Percentiles rank a stretch among this genome's conserved stretches.
These are phyloP conservation scores for Serendipita vermifera DNA, from an alignment of 768 basidiomycete species.

Conservation along the genomic window DNA sequence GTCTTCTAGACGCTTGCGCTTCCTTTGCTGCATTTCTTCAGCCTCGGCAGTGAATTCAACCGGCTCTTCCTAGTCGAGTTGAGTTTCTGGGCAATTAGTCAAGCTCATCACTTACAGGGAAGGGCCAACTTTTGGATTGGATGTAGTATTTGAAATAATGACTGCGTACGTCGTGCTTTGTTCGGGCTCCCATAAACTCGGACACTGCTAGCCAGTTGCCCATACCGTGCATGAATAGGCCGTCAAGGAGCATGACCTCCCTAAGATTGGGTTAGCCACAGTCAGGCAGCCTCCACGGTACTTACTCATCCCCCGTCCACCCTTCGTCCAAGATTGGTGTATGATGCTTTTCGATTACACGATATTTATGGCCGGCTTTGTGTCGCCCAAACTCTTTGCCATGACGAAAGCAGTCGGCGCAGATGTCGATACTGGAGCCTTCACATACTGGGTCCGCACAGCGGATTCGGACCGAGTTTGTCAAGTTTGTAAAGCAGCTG, in stretches of 20 bases:
- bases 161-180: slow-evolving; percentile 83
- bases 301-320: slow-evolving; percentile 97
- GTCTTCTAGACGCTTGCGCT: slow-evolving; percentile 74
- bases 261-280: slow-evolving; percentile 27
- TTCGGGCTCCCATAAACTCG: slow-evolving; percentile 85
- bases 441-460: slow-evolving; percentile 76
- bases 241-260: slow-evolving; percentile 81
- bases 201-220: slow-evolving; percentile 97
- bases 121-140: slow-evolving; percentile 62
- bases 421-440: slow-evolving; percentile 79
- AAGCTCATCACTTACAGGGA: slow-evolving; percentile 59
- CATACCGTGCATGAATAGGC: slow-evolving; percentile 71
- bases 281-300: slow-evolving; percentile 12
- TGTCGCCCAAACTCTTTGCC: slow-evolving; percentile 84
- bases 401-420: slow-evolving; percentile 81
- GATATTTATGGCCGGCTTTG: slow-evolving; percentile 76
- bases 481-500: slow-evolving; percentile 72
- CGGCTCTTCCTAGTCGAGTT: slow-evolving; percentile 13
- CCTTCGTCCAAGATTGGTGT: slow-evolving; percentile 90
- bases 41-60: slow-evolving; percentile 56
- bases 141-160: slow-evolving; percentile 81
- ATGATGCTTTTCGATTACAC: slow-evolving; percentile 89
- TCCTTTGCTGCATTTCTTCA: slow-evolving; percentile 75
- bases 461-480: slow-evolving; percentile 93
- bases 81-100: slow-evolving; percentile 19